A percentile compares a stretch with the other conserved stretches of the same genome.
phyloP scores from a whole-genome alignment of 345 rosid genomes.

The Eucalyptus regnans region DNA sequence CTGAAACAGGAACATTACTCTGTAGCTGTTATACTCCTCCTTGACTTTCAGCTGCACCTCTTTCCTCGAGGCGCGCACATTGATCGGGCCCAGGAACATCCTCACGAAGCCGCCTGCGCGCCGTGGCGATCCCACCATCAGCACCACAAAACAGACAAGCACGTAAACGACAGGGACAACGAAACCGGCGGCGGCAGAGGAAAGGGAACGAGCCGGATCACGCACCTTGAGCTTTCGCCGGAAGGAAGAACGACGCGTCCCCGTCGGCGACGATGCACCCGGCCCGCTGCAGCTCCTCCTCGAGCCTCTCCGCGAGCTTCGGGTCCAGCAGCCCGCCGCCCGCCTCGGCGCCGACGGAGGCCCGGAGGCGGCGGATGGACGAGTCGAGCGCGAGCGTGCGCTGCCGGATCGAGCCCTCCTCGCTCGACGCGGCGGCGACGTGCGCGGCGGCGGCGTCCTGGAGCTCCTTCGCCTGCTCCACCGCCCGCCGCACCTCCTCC shows the following conservation, averaged over 20 bases:
- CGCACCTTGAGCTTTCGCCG: conserved; percentile 52
- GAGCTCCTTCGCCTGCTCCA: conserved; percentile 68
- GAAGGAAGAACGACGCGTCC: conserved; percentile 77
- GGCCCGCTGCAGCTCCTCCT: conserved; percentile 80
- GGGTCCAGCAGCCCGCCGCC: conserved; percentile 16
- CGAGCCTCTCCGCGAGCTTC: conserved; percentile 54
- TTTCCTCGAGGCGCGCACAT: conserved; percentile 87
- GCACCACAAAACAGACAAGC: background rate
- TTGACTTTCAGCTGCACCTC: conserved; percentile 86
- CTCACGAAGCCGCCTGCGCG: conserved; percentile 46
- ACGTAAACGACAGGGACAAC: background rate
- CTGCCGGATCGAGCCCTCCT: conserved; percentile 58
- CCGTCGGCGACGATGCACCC: conserved; percentile 63
- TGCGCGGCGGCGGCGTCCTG: conserved; percentile 57
- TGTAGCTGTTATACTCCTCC: conserved; percentile 92
- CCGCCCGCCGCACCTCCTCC: conserved; percentile 48
- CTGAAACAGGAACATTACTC: conserved; percentile 21
- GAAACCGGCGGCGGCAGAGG: background rate
- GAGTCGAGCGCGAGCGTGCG: conserved; percentile 66
- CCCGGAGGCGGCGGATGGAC: conserved; percentile 49
- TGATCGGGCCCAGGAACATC: conserved; percentile 91
- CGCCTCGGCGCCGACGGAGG: conserved; percentile 8
- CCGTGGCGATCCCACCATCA: background rate
- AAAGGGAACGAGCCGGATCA: background rate
- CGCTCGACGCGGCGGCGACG: conserved; percentile 35